These are phyloP conservation scores for Trichaptum fuscoviolaceum DNA, from an alignment of 768 basidiomycete species.

Conservation along the genomic window DNA sequence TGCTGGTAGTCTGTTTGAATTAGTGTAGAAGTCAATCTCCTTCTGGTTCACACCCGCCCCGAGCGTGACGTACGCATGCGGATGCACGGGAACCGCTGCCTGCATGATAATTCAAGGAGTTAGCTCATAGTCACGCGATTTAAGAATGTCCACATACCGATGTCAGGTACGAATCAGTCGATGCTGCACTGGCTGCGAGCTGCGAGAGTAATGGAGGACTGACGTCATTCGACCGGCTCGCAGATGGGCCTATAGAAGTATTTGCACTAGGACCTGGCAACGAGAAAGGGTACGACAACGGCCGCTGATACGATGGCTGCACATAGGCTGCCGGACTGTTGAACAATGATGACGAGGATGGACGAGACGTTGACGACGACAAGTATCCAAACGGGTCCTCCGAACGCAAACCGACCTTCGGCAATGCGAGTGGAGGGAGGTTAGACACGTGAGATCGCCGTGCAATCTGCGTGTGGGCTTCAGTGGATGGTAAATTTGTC, in stretches of 20 bases:
- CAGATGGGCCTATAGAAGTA: background rate
- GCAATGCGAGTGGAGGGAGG: background rate
- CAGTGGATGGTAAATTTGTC: background rate
- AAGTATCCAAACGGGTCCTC: constrained; percentile 23
- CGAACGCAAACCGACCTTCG: background rate
- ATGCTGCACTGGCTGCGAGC: background rate
- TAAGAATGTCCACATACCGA: constrained; percentile 6
- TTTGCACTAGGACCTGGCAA: background rate
- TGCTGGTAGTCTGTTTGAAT: constrained; percentile 59
- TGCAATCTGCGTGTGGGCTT: background rate
- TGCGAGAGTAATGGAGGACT: background rate
- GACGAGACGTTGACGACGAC: constrained; percentile 2
- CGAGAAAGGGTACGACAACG: background rate
- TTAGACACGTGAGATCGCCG: background rate
- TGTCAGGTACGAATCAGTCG: background rate
- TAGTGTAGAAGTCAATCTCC: constrained; percentile 73
- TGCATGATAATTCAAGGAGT: background rate
- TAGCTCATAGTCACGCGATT: constrained; percentile 1
- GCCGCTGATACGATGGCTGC: background rate
- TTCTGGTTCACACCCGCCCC: constrained; percentile 84
- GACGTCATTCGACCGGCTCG: background rate
- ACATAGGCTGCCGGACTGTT: background rate
- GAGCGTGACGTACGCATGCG: constrained; percentile 78
- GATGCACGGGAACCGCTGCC: constrained; percentile 52
- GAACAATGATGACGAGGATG: background rate